These are phyloP conservation scores for Phytophthora capsici DNA, from an alignment of 352 stramenopile genomes.

Conservation along the genomic window DNA sequence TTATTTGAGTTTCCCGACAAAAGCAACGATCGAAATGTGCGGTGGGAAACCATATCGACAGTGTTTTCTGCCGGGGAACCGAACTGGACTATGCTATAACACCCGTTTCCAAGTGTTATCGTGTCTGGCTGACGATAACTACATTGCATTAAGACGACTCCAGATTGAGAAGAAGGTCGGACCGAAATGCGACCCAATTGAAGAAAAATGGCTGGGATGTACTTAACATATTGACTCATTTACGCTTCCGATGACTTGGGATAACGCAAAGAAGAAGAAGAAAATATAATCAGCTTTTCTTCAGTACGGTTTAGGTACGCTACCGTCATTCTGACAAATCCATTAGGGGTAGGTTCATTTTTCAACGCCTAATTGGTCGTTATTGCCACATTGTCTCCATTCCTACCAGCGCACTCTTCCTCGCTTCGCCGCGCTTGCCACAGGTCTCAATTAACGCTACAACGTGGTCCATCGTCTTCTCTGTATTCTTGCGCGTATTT, in stretches of 20 bases:
- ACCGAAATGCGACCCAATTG: constrained; percentile 25
- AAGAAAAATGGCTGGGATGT: constrained; percentile 47
- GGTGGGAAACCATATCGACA: constrained; percentile 28
- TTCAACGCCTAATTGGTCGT: background rate
- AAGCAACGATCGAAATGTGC: constrained; percentile 25
- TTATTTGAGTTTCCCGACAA: constrained; percentile 7
- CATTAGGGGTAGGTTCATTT: background rate
- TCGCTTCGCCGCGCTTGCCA: background rate
- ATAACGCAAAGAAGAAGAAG: no score
- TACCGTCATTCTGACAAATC: constrained; percentile 1
- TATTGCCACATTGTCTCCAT: background rate
- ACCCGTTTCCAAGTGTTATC: constrained; percentile 33
- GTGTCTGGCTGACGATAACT: constrained; percentile 21
- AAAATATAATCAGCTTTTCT: no score
- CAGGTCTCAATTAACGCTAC: background rate
- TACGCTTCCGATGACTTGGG: no score
- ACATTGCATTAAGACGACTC: constrained; percentile 25
- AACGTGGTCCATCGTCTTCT: constrained; percentile 1
- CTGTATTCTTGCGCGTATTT: constrained; percentile 7
- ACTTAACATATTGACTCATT: background rate
- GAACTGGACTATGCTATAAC: constrained; percentile 27
- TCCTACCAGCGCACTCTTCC: background rate
- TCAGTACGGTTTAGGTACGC: background rate
- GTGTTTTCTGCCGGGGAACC: constrained; percentile 21
- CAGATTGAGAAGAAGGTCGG: constrained; percentile 32